Evolutionary conservation across 2,329 filamentous ascomycete genomes (phyloP).

Genomic region (Ilyonectria sp.): DNA sequence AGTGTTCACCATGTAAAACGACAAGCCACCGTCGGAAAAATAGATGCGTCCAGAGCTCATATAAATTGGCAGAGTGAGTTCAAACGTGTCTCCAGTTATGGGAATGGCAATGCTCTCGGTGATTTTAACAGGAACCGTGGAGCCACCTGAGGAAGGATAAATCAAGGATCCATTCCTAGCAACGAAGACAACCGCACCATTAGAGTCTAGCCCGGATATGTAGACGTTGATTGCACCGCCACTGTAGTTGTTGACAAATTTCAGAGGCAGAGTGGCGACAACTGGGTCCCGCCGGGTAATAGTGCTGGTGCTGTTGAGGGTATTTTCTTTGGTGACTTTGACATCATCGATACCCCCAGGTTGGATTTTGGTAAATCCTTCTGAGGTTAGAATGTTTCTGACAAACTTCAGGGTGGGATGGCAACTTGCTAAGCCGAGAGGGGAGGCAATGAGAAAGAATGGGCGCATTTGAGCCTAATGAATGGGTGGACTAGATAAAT

Average conservation of each 20-base stretch:
- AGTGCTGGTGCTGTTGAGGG: constrained; percentile 55
- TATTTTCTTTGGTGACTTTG: constrained; percentile 56
- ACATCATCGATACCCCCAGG: constrained; percentile 53
- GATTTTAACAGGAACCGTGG: constrained; percentile 55
- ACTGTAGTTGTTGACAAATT: constrained; percentile 61
- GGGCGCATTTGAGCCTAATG: constrained; percentile 43
- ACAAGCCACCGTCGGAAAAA: constrained; percentile 59
- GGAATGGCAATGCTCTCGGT: constrained; percentile 59
- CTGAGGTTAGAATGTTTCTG: constrained; percentile 28
- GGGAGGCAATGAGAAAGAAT: constrained; percentile 39
- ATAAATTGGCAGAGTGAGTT: constrained; percentile 58
- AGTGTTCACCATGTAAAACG: constrained; percentile 59
- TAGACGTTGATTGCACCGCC: constrained; percentile 60
- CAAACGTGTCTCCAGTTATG: constrained; percentile 56
- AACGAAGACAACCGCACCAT: constrained; percentile 60
- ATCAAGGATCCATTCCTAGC: constrained; percentile 57
- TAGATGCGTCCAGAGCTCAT: constrained; percentile 61
- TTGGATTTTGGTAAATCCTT: constrained; percentile 50
- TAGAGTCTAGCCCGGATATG: constrained; percentile 60
- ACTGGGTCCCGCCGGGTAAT: constrained; percentile 4
- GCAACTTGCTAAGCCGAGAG: constrained; percentile 39
- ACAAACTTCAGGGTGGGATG: constrained; percentile 32
- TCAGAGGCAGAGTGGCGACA: constrained; percentile 43
- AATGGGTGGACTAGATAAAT: constrained; percentile 16
- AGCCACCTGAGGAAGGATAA: constrained; percentile 59